Evolutionary conservation across 2,329 filamentous ascomycete species (phyloP), one percentile per base, ranked within the genome.

Genomic region (Calonectria henricotiae): DNA sequence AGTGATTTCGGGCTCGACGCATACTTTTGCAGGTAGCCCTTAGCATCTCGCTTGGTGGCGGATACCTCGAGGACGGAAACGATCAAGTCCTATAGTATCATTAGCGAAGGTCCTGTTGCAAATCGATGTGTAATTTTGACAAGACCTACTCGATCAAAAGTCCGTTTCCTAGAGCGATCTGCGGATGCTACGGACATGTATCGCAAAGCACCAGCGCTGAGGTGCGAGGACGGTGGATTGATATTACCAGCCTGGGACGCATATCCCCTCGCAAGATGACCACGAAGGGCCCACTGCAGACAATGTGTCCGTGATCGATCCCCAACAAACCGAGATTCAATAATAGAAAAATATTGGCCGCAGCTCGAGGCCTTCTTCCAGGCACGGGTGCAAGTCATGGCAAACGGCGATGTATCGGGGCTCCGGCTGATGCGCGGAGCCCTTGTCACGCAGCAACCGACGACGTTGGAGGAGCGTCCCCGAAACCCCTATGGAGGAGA

Each of bases 21-120:
- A 80, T 98, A 97, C 71, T 94, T 95, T 76, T 96, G 93, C 17
- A 99, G 88, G 79, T 98, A 99, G 43, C 94, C 91, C 82, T 93
- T 95, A 58, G 95, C 95, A 84, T 99, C 96, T 77, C 96, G 91
- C 82, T 95, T 97, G 0, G 96, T 98, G 6, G 95, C 93, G 12
- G 95, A 94, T 20, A 95, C 94, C 78, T 94, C 94, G 37, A 99
- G 86, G 4, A 98, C 89, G 17, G 94, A 95, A 37, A 97, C 88
- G 76, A 97, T 92, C 77, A 98, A 93, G 79, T 98, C 94, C 92
- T 95, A 74, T 13, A 35, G 9, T 41, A 25, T 8, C 7, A 25
- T 54, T 44, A 67, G 77, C 58, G 75, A 73, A 68, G 41, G 47
- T 25, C 4, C 12, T 17, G 13, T 43, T 44, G 27, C n/a, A 3